Base-by-base conservation (phyloP, 2,329 filamentous ascomycete species). In the Davidsoniella virescens region DNA sequence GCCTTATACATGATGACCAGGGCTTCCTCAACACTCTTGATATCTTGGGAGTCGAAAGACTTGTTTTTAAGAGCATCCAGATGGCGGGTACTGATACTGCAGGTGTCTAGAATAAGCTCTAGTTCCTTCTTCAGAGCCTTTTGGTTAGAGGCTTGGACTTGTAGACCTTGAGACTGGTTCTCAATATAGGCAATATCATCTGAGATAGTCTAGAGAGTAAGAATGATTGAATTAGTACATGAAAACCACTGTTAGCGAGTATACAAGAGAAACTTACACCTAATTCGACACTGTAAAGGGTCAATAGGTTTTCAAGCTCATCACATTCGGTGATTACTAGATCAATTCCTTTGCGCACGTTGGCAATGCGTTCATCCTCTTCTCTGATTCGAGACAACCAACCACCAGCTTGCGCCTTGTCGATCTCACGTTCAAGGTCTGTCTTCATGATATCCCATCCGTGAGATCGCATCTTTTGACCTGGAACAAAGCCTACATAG, bases 131-230 rank as follows among this genome's bases (percentile, higher is more conserved):
- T 87, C 44, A 98, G 73, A 25, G 94, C 74, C 63, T 94, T 94
- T 63, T 98, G 92, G 59, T 98, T 98, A 39, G 92, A 87, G 17
- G 90, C 90, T 65, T 96, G 92, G 5, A 98, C 90, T 60, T 98
- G 92, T 44, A 98, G 70, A 69, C 92, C 92, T 66, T 98, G 90
- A 5, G 87, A 88, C 64, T 98, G 92, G 2, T 92, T 87, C 67
- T 98, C 92, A 56, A 98, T 96, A 62, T 93, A 96, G 3, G 87
- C 82, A 58, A 98, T 93, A 59, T 98, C 92, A 46, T 96, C 90
- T 51, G 88, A 87, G 26, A 98, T 72, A 45, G 88, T 96, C 83
- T 93, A 60, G 20, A 25, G 2, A 14, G 8, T 8, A 41, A 33
- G 12, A 33, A 9, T 12, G 1, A 33, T 9, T 9, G 8, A 4